Evolutionary conservation across 331 rosid species (phyloP).

Genomic region (Acacia pycnantha): DNA sequence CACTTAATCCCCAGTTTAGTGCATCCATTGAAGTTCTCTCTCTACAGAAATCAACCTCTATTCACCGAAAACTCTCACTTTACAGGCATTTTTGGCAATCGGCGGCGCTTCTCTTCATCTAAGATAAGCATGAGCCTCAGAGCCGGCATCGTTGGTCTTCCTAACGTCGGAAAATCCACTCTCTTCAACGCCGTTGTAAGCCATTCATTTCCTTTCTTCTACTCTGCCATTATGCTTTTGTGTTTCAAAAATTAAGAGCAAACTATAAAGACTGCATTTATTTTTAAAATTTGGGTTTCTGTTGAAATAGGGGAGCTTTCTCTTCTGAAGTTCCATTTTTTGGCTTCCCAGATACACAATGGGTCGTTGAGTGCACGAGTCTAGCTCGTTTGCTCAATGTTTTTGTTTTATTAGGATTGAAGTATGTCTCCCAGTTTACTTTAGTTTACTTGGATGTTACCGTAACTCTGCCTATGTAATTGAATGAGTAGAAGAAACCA

Average conservation of each 20-base stretch:
- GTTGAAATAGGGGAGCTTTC: constrained; percentile 2
- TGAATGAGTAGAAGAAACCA: background rate
- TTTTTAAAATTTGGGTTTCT: constrained; percentile 2
- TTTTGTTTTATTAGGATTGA: background rate
- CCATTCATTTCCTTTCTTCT: background rate
- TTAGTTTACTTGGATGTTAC: background rate
- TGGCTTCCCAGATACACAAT: background rate
- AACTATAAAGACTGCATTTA: background rate
- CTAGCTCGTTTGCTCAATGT: background rate
- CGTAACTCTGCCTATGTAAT: background rate
- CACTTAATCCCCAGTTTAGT: constrained; percentile 63
- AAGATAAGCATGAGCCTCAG: constrained; percentile 89
- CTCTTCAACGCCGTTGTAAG: constrained; percentile 96
- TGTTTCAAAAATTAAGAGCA: background rate
- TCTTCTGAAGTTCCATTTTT: background rate
- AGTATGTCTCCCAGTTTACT: background rate
- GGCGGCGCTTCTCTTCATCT: constrained; percentile 62
- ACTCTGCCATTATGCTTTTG: background rate
- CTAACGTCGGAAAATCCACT: constrained; percentile 95
- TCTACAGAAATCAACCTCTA: constrained; percentile 40
- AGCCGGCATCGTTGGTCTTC: constrained; percentile 97
- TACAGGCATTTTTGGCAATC: constrained; percentile 28
- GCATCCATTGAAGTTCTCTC: constrained; percentile 59
- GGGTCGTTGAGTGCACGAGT: background rate
- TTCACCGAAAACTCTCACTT: constrained; percentile 33